These are phyloP conservation scores for Samsoniella hepiali DNA, from an alignment of 2,329 filamentous ascomycete genomes.

Conservation along the genomic window DNA sequence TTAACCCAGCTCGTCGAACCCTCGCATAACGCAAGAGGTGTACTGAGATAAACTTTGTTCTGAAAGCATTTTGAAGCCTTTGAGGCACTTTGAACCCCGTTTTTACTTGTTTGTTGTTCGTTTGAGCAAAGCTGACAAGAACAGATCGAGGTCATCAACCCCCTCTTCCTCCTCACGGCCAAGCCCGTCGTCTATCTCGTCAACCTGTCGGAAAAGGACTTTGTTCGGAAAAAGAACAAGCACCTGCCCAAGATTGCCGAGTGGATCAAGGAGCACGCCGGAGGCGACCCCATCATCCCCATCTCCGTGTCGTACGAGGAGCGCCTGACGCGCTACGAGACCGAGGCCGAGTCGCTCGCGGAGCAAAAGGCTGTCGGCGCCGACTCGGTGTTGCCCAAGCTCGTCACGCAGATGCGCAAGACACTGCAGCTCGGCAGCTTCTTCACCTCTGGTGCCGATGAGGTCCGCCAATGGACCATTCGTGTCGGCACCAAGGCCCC, in stretches of 20 bases:
- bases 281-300: constrained; percentile 86
- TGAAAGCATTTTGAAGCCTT: constrained; percentile 46
- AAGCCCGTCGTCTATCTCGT: constrained; percentile 97
- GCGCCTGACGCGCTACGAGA: constrained; percentile 76
- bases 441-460: constrained; percentile 94
- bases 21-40: constrained; percentile 73
- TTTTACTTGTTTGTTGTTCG: too few relatives aligned
- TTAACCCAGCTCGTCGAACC: constrained; percentile 99
- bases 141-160: constrained; percentile 96
- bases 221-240: constrained; percentile 99
- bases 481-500: constrained; percentile 96
- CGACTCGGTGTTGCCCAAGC: constrained; percentile 87
- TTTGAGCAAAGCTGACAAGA: constrained; percentile 10
- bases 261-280: constrained; percentile 90
- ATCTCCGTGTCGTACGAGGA: constrained; percentile 93
- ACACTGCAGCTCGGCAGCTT: constrained; percentile 87
- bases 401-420: constrained; percentile 90
- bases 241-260: constrained; percentile 88
- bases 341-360: constrained; percentile 71
- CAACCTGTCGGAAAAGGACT: constrained; percentile 96
- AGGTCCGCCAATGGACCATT: constrained; percentile 98
- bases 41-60: constrained; percentile 81
- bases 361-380: constrained; percentile 87
- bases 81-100: constrained; percentile 13
- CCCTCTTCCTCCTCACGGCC: constrained; percentile 87